phyloP scores from a whole-genome alignment of 2,329 filamentous ascomycete genomes.

The Phaeosphaeriaceae sp. region DNA sequence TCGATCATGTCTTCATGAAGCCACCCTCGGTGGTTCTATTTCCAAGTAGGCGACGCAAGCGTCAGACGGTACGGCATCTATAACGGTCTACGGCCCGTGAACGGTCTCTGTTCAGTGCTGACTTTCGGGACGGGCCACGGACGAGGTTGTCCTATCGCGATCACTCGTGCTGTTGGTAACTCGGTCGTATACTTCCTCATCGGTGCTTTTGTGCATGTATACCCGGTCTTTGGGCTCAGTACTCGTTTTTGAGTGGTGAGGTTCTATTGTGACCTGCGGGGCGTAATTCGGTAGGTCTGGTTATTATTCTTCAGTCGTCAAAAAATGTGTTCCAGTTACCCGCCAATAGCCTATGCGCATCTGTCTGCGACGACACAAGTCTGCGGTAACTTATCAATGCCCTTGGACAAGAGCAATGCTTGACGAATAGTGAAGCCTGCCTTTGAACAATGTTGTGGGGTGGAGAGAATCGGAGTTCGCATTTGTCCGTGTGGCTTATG shows the following conservation, averaged over 20 bases:
- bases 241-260: background rate
- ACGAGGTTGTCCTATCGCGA: slow-evolving; percentile 4
- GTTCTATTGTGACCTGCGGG: background rate
- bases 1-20: background rate
- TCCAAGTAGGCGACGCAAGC: background rate
- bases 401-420: background rate
- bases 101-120: slow-evolving; percentile 14
- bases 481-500: background rate
- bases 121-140: slow-evolving; percentile 5
- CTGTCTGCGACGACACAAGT: background rate
- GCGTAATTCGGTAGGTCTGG: slow-evolving; percentile 3
- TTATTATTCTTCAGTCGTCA: background rate
- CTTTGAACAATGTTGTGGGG: background rate
- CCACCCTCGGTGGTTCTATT: background rate
- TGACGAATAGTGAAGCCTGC: background rate
- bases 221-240: background rate
- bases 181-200: slow-evolving; percentile 9
- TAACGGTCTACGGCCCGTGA: slow-evolving; percentile 28
- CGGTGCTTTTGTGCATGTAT: slow-evolving; percentile 14
- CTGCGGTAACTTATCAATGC: background rate
- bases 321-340: background rate
- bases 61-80: slow-evolving; percentile 11
- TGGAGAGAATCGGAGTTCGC: background rate
- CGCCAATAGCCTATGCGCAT: slow-evolving; percentile 3
- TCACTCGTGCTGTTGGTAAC: background rate